These are phyloP conservation scores for Penicillium silybi DNA, from an alignment of 495 filamentous ascomycete genomes.

Conservation along the genomic window DNA sequence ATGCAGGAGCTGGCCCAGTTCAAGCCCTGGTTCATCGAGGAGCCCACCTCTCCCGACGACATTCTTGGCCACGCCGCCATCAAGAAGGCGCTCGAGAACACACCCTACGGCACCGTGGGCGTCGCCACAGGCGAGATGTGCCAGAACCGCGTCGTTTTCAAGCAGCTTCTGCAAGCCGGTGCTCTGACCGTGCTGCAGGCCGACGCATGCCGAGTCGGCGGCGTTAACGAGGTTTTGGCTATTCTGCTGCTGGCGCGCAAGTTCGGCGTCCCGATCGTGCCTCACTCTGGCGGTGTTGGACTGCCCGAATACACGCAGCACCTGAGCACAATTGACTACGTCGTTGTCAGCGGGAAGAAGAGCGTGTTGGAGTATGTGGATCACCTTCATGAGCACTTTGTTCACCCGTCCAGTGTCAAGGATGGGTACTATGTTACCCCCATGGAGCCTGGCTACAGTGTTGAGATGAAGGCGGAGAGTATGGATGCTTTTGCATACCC, in stretches of 20 bases:
- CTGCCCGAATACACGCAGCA: constrained; percentile 95
- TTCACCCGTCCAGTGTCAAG: constrained; percentile 72
- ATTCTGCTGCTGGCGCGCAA: constrained; percentile 91
- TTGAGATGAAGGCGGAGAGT: constrained; percentile 87
- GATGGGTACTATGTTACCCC: constrained; percentile 89
- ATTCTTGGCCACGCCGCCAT: constrained; percentile 85
- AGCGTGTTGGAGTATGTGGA: constrained; percentile 89
- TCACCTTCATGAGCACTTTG: constrained; percentile 90
- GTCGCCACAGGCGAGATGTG: constrained; percentile 97
- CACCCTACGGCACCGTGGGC: constrained; percentile 64
- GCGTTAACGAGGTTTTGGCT: constrained; percentile 88
- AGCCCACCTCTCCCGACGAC: constrained; percentile 93
- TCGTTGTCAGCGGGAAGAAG: constrained; percentile 76
- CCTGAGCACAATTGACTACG: constrained; percentile 89
- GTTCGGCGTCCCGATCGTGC: constrained; percentile 76
- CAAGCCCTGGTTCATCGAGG: constrained; percentile 96
- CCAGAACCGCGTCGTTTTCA: constrained; percentile 92
- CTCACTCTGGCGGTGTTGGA: constrained; percentile 85
- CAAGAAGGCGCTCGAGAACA: constrained; percentile 64
- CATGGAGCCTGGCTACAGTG: constrained; percentile 76
- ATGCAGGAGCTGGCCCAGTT: constrained; percentile 80
- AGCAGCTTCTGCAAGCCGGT: constrained; percentile 75
- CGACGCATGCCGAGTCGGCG: constrained; percentile 87
- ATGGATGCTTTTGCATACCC: constrained; percentile 77
- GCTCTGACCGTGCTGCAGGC: constrained; percentile 88